Evolutionary conservation across 225 moss, liverwort and hornwort genomes (phyloP).

Genomic region (Takakia lepidozioides): DNA sequence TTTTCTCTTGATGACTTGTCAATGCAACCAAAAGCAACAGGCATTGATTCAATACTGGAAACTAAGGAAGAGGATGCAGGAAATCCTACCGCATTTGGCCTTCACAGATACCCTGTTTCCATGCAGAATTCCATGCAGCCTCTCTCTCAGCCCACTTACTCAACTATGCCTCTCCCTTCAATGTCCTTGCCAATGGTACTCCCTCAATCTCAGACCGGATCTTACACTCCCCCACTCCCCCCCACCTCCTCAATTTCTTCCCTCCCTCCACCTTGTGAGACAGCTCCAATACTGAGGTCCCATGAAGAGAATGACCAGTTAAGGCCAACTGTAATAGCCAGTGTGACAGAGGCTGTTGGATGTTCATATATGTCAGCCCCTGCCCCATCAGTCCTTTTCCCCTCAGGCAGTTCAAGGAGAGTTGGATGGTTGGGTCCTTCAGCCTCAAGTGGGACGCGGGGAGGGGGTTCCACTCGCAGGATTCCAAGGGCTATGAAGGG

Average conservation of each 20-base stretch:
- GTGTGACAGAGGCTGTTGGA: slow-evolving; percentile 17
- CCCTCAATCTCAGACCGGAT: slow-evolving; percentile 15
- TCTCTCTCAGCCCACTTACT: slow-evolving; percentile 5
- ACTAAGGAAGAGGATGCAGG: slow-evolving; percentile 20
- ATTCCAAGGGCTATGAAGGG: slow-evolving; percentile 36
- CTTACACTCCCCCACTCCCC: slow-evolving; percentile 5
- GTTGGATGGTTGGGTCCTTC: slow-evolving; percentile 44
- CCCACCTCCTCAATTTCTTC: slow-evolving; percentile 9
- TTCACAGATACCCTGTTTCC: slow-evolving; percentile 1
- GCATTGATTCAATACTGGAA: slow-evolving; percentile 6
- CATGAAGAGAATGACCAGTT: slow-evolving; percentile 29
- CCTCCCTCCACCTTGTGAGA: slow-evolving; percentile 10
- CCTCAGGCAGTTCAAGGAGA: slow-evolving; percentile 27
- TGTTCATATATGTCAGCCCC: slow-evolving; percentile 22
- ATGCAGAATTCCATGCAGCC: slow-evolving; percentile 10
- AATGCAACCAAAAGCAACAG: neutral
- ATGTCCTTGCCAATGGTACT: slow-evolving; percentile 10
- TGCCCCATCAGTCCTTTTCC: slow-evolving; percentile 29
- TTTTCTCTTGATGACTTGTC: slow-evolving; percentile 13
- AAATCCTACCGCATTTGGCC: neutral
- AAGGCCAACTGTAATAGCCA: slow-evolving; percentile 7
- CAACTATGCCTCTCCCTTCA: slow-evolving; percentile 13
- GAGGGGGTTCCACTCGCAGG: slow-evolving; percentile 26
- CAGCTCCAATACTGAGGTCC: slow-evolving; percentile 15
- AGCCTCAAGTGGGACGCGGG: slow-evolving; percentile 30